Evolutionary conservation across 495 filamentous ascomycete genomes (phyloP).

Genomic region (Xylaria venustula): DNA sequence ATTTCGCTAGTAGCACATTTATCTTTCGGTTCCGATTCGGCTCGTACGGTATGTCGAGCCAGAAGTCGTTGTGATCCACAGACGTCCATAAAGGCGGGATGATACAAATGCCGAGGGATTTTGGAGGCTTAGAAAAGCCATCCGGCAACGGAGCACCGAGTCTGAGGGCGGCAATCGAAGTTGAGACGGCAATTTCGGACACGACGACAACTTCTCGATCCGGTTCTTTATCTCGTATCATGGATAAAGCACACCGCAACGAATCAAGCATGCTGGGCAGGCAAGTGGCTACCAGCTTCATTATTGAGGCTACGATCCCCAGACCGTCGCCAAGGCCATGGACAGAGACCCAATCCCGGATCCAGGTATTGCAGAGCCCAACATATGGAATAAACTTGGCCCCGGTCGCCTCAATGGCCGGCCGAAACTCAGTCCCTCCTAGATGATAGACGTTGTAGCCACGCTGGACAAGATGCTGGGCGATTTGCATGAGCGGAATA

Average conservation of each 20-base stretch:
- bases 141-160: constrained; percentile 11
- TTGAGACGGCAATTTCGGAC: constrained; percentile 14
- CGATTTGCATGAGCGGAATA: constrained; percentile 19
- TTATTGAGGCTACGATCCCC: constrained; percentile 20
- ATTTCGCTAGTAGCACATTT: constrained; percentile 13
- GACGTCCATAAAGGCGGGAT: constrained; percentile 24
- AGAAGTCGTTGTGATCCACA: constrained; percentile 23
- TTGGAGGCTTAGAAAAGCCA: constrained; percentile 16
- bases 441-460: constrained; percentile 24
- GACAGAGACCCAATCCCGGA: constrained; percentile 9
- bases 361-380: constrained; percentile 11
- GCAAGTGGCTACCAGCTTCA: constrained; percentile 11
- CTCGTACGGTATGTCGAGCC: constrained; percentile 18
- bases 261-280: constrained; percentile 20
- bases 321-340: constrained; percentile 14
- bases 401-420: constrained; percentile 18
- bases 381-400: constrained; percentile 20
- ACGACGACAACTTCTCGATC: constrained; percentile 23
- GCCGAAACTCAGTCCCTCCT: constrained; percentile 12
- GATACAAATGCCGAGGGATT: constrained; percentile 22
- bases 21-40: constrained; percentile 1
- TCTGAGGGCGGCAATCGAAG: constrained; percentile 21
- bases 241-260: constrained; percentile 13
- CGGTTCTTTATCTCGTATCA: constrained; percentile 6
- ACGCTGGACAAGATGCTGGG: constrained; percentile 16